Evolutionary conservation across 2,329 filamentous ascomycete species (phyloP).

Genomic region (Alternaria metachromatica): DNA sequence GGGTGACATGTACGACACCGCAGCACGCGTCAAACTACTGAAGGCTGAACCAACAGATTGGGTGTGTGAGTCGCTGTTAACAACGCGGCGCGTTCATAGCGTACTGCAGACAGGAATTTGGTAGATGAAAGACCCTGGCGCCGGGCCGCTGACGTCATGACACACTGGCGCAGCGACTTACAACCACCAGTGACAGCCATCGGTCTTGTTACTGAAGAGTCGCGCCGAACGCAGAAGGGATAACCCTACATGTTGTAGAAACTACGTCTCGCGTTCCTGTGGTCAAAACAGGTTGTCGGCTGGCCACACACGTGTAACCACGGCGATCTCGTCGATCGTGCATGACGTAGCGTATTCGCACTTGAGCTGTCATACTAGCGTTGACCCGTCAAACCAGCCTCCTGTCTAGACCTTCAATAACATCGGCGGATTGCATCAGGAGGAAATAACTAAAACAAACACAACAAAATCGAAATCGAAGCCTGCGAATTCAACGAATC

Average conservation of each 20-base stretch:
- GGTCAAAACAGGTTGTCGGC: conserved; percentile 10
- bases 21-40: background rate
- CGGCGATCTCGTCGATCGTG: conserved; percentile 4
- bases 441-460: conserved; percentile 9
- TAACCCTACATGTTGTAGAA: background rate
- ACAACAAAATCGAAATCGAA: conserved; percentile 16
- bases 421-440: background rate
- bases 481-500: background rate
- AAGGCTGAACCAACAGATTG: background rate
- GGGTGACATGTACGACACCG: background rate
- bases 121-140: background rate
- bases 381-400: conserved; percentile 1
- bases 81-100: background rate
- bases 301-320: conserved; percentile 3
- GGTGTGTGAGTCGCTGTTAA: background rate
- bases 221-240: background rate
- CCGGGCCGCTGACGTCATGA: conserved; percentile 9
- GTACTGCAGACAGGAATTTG: background rate
- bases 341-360: conserved; percentile 10
- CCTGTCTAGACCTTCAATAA: background rate
- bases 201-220: background rate
- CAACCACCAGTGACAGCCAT: background rate
- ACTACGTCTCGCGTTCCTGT: background rate
- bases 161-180: background rate
- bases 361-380: conserved; percentile 2